Conservation (phyloP, 192 early-diverging fungal genomes). For the Rhizophlyctis rosea region DNA sequence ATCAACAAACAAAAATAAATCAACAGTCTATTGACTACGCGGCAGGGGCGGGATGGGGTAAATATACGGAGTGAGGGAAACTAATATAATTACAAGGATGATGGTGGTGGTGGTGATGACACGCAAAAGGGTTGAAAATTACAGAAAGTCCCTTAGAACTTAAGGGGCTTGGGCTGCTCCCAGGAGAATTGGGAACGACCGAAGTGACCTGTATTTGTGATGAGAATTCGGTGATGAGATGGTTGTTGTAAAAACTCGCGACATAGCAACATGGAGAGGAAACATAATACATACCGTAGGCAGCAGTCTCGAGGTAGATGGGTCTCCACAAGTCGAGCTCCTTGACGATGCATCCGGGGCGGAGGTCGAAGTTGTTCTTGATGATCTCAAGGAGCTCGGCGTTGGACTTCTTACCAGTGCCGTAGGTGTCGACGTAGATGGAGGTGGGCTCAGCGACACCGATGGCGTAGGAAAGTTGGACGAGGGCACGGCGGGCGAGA, state of each 20-base stretch:
- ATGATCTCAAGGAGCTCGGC: constrained; percentile 89
- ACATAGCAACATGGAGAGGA: constrained; percentile 56
- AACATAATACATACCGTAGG: constrained; percentile 71
- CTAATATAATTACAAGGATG: too few relatives aligned
- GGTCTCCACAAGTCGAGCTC: constrained; percentile 98
- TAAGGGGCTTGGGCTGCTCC: constrained; percentile 81
- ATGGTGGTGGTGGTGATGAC: too few relatives aligned
- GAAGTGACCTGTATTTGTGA: constrained; percentile 50
- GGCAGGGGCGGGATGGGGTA: too few relatives aligned
- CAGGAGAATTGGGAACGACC: constrained; percentile 87
- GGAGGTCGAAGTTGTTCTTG: constrained; percentile 98
- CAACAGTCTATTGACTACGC: too few relatives aligned
- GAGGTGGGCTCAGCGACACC: constrained; percentile 97
- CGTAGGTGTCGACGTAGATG: constrained; percentile 94
- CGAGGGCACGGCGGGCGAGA: constrained; percentile 86
- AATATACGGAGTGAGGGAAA: too few relatives aligned
- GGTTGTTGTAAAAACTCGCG: too few relatives aligned
- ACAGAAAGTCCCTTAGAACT: too few relatives aligned
- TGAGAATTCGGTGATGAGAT: too few relatives aligned
- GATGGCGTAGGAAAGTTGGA: constrained; percentile 98
- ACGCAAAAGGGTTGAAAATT: too few relatives aligned
- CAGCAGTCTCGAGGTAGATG: constrained; percentile 93
- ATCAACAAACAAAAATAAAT: too few relatives aligned
- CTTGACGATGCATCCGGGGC: constrained; percentile 97
- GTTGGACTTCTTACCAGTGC: constrained; percentile 87